Evolutionary conservation across 257 asterid genomes (phyloP).

Genomic region (Nicotiana otophora): DNA sequence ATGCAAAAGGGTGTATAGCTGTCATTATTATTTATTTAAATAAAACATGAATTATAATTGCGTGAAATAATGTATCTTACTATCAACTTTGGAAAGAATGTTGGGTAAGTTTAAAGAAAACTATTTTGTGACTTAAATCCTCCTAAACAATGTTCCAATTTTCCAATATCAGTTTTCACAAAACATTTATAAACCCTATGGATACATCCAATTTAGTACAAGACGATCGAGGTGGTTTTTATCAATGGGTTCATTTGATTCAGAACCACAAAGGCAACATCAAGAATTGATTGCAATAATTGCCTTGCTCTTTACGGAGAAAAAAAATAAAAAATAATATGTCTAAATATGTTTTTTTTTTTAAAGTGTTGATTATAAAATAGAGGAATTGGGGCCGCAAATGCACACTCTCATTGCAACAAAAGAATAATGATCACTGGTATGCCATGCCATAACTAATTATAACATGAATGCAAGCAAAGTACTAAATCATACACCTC

Average conservation of each 20-base stretch:
- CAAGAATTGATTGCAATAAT: no score
- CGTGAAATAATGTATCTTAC: background rate
- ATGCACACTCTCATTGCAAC: conserved; percentile 3
- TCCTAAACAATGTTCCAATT: background rate
- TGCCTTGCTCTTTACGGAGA: background rate
- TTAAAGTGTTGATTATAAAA: no score
- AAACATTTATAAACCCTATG: no score
- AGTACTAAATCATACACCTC: conserved; percentile 9
- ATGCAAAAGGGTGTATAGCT: background rate
- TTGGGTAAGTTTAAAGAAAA: background rate
- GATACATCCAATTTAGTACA: no score
- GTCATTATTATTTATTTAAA: background rate
- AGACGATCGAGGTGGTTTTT: no score
- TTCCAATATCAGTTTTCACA: background rate
- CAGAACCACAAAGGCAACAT: no score
- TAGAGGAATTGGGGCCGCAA: background rate
- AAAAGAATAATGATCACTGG: background rate
- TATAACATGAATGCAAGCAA: background rate
- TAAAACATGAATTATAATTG: background rate
- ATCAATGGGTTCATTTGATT: no score
- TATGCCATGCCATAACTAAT: background rate
- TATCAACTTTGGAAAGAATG: background rate
- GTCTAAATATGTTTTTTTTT: background rate
- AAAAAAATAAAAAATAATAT: background rate
- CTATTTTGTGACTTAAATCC: background rate